phyloP scores from a whole-genome alignment of 2,329 filamentous ascomycete genomes.

The Ascochyta lentis region DNA sequence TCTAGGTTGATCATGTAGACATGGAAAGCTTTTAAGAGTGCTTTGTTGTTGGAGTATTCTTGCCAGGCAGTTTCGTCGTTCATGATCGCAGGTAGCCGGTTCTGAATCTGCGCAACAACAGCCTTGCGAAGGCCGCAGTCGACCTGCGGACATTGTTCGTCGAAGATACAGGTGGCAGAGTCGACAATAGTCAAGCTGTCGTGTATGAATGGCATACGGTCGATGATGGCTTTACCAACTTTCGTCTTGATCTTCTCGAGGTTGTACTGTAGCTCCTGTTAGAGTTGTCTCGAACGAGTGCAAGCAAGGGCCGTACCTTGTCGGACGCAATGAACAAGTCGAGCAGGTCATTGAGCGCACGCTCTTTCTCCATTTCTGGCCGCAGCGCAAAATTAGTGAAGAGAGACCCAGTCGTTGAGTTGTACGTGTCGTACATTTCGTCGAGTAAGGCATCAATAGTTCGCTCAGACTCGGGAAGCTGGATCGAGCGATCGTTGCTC shows the following conservation, averaged over 20 bases:
- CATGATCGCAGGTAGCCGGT: constrained; percentile 18
- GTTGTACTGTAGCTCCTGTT: constrained; percentile 24
- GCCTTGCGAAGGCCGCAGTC: constrained; percentile 28
- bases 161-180: constrained; percentile 19
- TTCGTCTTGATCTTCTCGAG: constrained; percentile 26
- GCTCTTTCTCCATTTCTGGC: constrained; percentile 22
- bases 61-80: constrained; percentile 20
- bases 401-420: constrained; percentile 24
- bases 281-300: background rate
- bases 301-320: constrained; percentile 20
- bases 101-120: constrained; percentile 17
- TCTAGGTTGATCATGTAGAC: background rate
- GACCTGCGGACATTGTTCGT: constrained; percentile 12
- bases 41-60: constrained; percentile 18
- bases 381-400: constrained; percentile 29
- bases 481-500: constrained; percentile 11
- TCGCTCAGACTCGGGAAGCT: constrained; percentile 22
- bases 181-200: constrained; percentile 24
- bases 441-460: constrained; percentile 22
- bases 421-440: constrained; percentile 29
- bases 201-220: constrained; percentile 27
- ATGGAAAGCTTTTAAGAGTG: constrained; percentile 21
- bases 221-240: constrained; percentile 22
- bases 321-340: constrained; percentile 30
- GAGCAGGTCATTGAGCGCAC: constrained; percentile 18